A percentile compares a stretch with the other conserved stretches of the same genome.
Conservation (phyloP, 2,329 filamentous ascomycete genomes). For the Helotiales sp. region DNA sequence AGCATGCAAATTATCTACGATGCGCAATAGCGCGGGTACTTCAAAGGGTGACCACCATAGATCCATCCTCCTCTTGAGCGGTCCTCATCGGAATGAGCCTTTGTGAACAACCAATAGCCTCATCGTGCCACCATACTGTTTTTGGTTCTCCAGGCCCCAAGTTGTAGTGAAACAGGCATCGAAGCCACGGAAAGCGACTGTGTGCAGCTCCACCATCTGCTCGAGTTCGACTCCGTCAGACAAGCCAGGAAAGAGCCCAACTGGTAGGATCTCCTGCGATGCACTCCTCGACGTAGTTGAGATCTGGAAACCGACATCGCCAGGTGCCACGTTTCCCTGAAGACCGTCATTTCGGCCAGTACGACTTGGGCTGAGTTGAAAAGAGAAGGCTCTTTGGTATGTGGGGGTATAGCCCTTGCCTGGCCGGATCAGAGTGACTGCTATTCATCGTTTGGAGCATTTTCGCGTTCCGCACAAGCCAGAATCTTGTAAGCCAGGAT, state of each 20-base stretch:
- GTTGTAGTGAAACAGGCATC: background rate
- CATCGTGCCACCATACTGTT: background rate
- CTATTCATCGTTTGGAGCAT: background rate
- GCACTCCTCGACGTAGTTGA: too few relatives aligned
- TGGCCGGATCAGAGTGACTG: background rate
- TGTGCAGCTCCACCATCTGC: background rate
- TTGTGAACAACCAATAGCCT: too few relatives aligned
- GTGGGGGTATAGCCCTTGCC: background rate
- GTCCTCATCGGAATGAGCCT: background rate
- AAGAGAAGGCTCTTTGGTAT: too few relatives aligned
- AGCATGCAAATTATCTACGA: conserved; percentile 32
- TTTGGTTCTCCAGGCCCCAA: background rate
- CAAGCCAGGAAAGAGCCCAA: too few relatives aligned
- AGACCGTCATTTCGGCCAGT: too few relatives aligned
- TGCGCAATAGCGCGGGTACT: conserved; percentile 9
- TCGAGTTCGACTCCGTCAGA: background rate
- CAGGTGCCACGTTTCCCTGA: too few relatives aligned
- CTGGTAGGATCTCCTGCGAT: too few relatives aligned
- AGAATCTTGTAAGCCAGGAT: too few relatives aligned
- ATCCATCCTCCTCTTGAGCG: background rate
- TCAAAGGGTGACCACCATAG: background rate
- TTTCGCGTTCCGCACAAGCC: background rate
- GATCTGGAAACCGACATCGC: too few relatives aligned
- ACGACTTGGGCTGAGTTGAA: too few relatives aligned
- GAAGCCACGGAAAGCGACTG: background rate